phyloP scores from a whole-genome alignment of 2,329 filamentous ascomycete species.

The Colletotrichum sp. region DNA sequence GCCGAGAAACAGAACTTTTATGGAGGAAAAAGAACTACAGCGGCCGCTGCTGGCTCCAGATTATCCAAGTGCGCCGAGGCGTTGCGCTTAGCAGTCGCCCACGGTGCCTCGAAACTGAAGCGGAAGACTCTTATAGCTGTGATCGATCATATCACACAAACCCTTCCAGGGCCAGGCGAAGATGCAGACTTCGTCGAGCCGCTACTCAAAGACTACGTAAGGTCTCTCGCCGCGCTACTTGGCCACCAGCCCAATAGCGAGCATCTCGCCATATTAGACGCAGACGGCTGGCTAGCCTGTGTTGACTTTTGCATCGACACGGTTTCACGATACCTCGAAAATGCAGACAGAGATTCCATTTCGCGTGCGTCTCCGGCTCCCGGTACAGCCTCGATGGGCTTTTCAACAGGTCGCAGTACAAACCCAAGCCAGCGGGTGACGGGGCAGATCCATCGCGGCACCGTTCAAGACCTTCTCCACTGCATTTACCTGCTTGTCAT shows the following conservation, averaged over 20 bases:
- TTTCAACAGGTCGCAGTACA: conserved; percentile 32
- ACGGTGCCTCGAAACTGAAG: conserved; percentile 71
- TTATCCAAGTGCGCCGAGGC: conserved; percentile 74
- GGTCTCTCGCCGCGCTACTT: conserved; percentile 73
- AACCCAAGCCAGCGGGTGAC: conserved; percentile 25
- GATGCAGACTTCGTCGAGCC: conserved; percentile 64
- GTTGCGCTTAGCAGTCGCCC: conserved; percentile 73
- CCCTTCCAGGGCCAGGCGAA: conserved; percentile 64
- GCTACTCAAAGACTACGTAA: conserved; percentile 79
- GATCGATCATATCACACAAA: conserved; percentile 81
- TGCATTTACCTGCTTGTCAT: conserved; percentile 70
- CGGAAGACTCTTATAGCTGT: conserved; percentile 80
- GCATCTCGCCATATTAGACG: conserved; percentile 64
- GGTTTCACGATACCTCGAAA: conserved; percentile 59
- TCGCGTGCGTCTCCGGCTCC: conserved; percentile 55
- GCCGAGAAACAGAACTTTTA: conserved; percentile 71
- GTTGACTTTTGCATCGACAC: conserved; percentile 73
- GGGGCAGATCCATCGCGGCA: conserved; percentile 23
- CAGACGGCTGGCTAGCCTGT: conserved; percentile 70
- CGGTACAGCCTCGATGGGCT: conserved; percentile 33
- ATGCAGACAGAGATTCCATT: conserved; percentile 39
- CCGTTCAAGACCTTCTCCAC: conserved; percentile 60
- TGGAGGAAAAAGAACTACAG: conserved; percentile 57
- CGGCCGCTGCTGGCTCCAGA: conserved; percentile 56
- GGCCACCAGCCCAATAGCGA: conserved; percentile 80